These are phyloP conservation scores for Fonsecaea monophora DNA, from an alignment of 2,329 filamentous ascomycete species.

Conservation along the genomic window DNA sequence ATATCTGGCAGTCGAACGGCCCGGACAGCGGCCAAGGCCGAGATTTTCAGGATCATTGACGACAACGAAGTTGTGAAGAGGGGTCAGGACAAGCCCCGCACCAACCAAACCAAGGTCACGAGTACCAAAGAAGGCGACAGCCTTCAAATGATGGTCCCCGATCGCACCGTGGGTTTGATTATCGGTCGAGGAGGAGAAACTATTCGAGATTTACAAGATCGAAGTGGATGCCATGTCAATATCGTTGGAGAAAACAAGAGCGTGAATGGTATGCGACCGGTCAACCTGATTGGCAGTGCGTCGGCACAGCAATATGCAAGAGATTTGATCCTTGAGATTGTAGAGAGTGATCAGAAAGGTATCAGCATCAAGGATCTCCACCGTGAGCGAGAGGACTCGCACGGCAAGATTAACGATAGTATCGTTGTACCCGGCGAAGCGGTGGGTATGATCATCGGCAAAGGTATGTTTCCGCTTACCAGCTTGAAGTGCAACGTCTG, in stretches of 20 bases:
- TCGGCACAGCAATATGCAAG: conserved; percentile 79
- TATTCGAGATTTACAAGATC: conserved; percentile 88
- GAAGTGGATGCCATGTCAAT: conserved; percentile 93
- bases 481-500: neutral
- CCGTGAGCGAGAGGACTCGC: conserved; percentile 51
- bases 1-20: conserved; percentile 76
- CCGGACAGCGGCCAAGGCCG: conserved; percentile 77
- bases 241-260: conserved; percentile 94
- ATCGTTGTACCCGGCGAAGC: conserved; percentile 88
- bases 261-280: conserved; percentile 84
- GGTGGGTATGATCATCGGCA: conserved; percentile 95
- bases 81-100: conserved; percentile 36
- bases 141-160: conserved; percentile 92
- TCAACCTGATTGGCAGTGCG: conserved; percentile 84
- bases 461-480: conserved; percentile 58
- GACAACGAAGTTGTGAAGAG: conserved; percentile 72
- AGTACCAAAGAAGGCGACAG: conserved; percentile 75
- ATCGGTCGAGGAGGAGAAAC: conserved; percentile 94
- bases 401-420: conserved; percentile 74
- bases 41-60: conserved; percentile 86
- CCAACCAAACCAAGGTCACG: conserved; percentile 34
- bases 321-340: conserved; percentile 89
- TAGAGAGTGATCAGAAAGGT: conserved; percentile 74
- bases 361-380: conserved; percentile 43
- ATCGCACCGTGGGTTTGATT: conserved; percentile 89